phyloP scores from a whole-genome alignment of 805 yeast genomes.

The Ogataea ramenticola region DNA sequence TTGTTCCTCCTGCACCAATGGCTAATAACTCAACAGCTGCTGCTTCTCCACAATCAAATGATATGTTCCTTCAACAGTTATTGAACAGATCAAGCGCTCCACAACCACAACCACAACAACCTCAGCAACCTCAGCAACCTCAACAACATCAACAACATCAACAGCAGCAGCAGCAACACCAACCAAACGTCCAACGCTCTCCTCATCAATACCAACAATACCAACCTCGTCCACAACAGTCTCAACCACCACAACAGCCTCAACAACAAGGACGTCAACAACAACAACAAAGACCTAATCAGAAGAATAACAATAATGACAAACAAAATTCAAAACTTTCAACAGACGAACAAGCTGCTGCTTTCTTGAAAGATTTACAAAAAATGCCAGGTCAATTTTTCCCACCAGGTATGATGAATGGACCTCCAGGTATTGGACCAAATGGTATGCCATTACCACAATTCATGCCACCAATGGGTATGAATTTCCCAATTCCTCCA shows the following conservation, averaged over 20 bases:
- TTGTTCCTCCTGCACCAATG: not conserved
- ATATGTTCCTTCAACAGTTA: not conserved
- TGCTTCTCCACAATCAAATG: not conserved
- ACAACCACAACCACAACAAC: not conserved
- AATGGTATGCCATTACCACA: constrained; percentile 1
- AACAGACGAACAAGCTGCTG: constrained; percentile 1
- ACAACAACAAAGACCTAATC: constrained; percentile 2
- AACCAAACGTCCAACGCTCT: constrained; percentile 1
- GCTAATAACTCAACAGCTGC: not conserved
- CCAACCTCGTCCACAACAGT: constrained; percentile 3
- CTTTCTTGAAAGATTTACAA: not conserved
- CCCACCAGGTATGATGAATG: not conserved
- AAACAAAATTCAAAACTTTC: constrained; percentile 1
- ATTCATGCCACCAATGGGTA: not conserved
- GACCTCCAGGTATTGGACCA: constrained; percentile 1
- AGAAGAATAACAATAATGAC: not conserved
- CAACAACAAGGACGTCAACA: constrained; percentile 1
- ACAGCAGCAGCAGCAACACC: constrained; percentile 3
- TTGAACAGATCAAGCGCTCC: not conserved
- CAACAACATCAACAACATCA: constrained; percentile 3
- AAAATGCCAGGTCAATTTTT: not conserved
- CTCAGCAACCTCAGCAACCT: constrained; percentile 4
- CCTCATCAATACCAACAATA: constrained; percentile 5
- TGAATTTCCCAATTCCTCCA: not conserved
- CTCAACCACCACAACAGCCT: constrained; percentile 4